phyloP scores from a whole-genome alignment of 2,329 filamentous ascomycete genomes.

The Dactylellina sp. region DNA sequence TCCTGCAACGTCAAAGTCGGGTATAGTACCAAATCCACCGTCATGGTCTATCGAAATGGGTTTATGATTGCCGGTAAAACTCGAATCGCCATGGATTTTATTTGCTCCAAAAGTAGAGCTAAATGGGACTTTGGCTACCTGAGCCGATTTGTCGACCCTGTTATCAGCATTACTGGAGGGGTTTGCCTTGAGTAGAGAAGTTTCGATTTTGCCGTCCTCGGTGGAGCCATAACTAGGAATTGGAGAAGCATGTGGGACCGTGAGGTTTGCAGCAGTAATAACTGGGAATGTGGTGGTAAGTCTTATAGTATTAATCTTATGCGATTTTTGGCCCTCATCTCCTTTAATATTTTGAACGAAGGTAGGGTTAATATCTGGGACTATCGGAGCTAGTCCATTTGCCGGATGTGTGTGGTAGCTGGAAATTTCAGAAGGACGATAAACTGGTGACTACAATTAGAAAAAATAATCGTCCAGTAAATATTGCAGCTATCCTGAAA shows the following conservation, averaged over 20 bases:
- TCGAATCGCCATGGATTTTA: slow-evolving; percentile 18
- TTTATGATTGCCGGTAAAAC: slow-evolving; percentile 9
- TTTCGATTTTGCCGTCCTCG: neutral
- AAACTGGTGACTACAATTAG: neutral
- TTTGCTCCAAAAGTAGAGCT: neutral
- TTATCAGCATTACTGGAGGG: no score
- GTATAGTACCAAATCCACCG: slow-evolving; percentile 5
- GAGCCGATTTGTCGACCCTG: neutral
- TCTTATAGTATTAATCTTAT: slow-evolving; percentile 1
- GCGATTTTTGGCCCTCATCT: neutral
- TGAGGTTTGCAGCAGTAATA: neutral
- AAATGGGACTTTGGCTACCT: neutral
- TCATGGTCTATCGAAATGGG: slow-evolving; percentile 25
- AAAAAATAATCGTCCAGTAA: neutral
- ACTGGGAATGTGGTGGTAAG: neutral
- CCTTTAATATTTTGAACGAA: slow-evolving; percentile 1
- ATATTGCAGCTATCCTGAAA: neutral
- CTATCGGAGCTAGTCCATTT: slow-evolving; percentile 23
- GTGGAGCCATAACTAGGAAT: neutral
- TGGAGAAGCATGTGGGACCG: neutral
- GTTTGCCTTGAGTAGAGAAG: neutral
- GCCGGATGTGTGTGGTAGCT: slow-evolving; percentile 22
- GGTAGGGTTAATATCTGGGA: slow-evolving; percentile 34
- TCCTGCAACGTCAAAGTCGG: slow-evolving; percentile 1
- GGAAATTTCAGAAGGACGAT: slow-evolving; percentile 4